These are phyloP conservation scores for Effrenium voratum DNA, from an alignment of 73 alveolate species.

Conservation along the genomic window DNA sequence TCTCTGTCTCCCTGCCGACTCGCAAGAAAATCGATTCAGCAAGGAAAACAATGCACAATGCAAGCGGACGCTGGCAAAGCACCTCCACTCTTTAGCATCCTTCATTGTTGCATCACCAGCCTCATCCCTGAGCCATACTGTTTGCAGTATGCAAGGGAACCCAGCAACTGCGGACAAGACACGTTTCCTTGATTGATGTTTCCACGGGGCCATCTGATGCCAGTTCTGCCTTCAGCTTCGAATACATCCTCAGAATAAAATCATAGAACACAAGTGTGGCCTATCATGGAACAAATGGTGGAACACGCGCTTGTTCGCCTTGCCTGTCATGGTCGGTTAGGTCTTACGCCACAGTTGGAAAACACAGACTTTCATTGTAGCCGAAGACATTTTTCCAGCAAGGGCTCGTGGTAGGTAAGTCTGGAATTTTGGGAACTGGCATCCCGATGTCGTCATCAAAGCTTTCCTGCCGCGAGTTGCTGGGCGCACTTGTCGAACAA, in stretches of 20 bases:
- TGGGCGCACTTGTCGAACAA: too few relatives aligned
- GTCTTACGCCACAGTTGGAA: too few relatives aligned
- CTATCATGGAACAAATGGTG: too few relatives aligned
- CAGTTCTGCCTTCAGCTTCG: slow-evolving; percentile 68
- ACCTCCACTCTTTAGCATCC: slow-evolving; percentile 88
- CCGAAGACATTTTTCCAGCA: too few relatives aligned
- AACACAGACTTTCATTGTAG: too few relatives aligned
- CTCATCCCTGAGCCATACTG: slow-evolving; percentile 39
- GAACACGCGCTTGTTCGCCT: too few relatives aligned
- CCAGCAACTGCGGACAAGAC: neutral
- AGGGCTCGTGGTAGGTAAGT: slow-evolving; percentile 40
- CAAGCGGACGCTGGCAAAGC: neutral
- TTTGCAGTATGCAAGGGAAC: neutral
- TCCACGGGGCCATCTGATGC: slow-evolving; percentile 80
- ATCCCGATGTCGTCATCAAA: slow-evolving; percentile 32
- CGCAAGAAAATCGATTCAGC: neutral
- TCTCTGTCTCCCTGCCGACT: slow-evolving; percentile 77
- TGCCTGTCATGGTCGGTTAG: too few relatives aligned
- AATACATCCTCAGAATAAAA: neutral
- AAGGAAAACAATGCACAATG: neutral
- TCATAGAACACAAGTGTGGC: neutral
- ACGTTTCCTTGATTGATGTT: slow-evolving; percentile 63
- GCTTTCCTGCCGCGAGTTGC: slow-evolving; percentile 9
- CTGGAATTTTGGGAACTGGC: slow-evolving; percentile 54
- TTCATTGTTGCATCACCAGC: slow-evolving; percentile 91